These are phyloP conservation scores for Amborella trichopoda DNA, from an alignment of 164 flowering plant species.

Conservation along the genomic window DNA sequence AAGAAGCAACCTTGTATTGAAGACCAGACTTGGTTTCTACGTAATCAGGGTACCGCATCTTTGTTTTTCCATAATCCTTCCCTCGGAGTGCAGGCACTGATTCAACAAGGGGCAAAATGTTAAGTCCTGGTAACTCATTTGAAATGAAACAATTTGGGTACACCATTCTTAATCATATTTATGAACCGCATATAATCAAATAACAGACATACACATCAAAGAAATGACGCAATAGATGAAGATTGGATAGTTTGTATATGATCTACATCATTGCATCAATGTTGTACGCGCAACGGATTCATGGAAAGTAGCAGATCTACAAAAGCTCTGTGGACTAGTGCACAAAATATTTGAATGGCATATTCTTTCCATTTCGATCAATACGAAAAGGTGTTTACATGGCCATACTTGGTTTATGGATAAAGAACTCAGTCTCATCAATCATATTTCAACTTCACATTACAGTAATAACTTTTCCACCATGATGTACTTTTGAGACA, in stretches of 20 bases:
- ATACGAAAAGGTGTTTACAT: no score
- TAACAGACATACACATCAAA: background rate
- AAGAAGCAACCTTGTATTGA: conserved; percentile 66
- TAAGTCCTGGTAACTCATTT: no score
- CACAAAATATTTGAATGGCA: no score
- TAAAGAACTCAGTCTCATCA: no score
- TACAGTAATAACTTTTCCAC: no score
- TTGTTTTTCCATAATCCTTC: conserved; percentile 87
- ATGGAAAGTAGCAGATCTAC: no score
- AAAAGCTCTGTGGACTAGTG: no score
- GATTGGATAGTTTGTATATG: background rate
- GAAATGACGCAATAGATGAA: background rate
- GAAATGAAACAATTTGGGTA: background rate
- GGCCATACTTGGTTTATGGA: no score
- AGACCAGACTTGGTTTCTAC: conserved; percentile 76
- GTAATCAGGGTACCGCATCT: conserved; percentile 84
- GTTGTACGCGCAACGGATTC: background rate
- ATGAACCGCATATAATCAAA: background rate
- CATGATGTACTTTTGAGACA: no score
- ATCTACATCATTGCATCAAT: background rate
- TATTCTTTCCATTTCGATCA: no score
- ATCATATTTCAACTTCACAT: no score
- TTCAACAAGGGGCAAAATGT: conserved; percentile 9
- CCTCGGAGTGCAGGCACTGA: conserved; percentile 89
- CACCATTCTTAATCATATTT: conserved; percentile 8